phyloP scores from a whole-genome alignment of 352 stramenopile species.

The Phytophthora macrochlamydospora region DNA sequence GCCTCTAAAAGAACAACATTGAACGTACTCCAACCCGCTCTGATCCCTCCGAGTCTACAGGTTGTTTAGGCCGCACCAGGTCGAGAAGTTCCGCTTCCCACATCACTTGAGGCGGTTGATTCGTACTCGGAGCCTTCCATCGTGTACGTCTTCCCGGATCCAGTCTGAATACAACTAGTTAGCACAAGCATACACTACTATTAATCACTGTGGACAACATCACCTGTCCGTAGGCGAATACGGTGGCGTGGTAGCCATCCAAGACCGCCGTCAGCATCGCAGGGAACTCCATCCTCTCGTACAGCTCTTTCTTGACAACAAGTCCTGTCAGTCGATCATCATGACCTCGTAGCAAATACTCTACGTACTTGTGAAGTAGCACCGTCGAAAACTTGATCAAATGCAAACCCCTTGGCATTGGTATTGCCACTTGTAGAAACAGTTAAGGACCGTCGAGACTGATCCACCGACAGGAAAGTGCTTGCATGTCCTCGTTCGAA shows the following conservation, averaged over 20 bases:
- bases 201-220: background rate
- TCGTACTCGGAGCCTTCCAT: constrained; percentile 57
- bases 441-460: constrained; percentile 29
- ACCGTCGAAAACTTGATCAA: constrained; percentile 58
- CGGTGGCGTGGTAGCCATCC: constrained; percentile 88
- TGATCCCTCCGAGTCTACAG: constrained; percentile 16
- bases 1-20: background rate
- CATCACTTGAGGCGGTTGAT: background rate
- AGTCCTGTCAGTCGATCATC: background rate
- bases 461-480: constrained; percentile 38
- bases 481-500: constrained; percentile 43
- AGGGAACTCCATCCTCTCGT: constrained; percentile 38
- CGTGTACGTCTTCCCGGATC: constrained; percentile 66
- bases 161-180: constrained; percentile 33
- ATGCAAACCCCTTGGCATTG: constrained; percentile 43
- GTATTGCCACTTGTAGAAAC: constrained; percentile 20
- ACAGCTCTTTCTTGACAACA: constrained; percentile 36
- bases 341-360: background rate
- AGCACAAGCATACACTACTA: too few relatives aligned
- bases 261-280: constrained; percentile 81
- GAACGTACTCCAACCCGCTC: constrained; percentile 34
- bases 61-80: constrained; percentile 23
- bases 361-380: constrained; percentile 32
- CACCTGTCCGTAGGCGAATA: constrained; percentile 90
- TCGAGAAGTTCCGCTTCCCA: background rate